Evolutionary conservation across 768 basidiomycete genomes (phyloP), one percentile per base, ranked within the genome.

Genomic region (Coprinopsis cinerea): DNA sequence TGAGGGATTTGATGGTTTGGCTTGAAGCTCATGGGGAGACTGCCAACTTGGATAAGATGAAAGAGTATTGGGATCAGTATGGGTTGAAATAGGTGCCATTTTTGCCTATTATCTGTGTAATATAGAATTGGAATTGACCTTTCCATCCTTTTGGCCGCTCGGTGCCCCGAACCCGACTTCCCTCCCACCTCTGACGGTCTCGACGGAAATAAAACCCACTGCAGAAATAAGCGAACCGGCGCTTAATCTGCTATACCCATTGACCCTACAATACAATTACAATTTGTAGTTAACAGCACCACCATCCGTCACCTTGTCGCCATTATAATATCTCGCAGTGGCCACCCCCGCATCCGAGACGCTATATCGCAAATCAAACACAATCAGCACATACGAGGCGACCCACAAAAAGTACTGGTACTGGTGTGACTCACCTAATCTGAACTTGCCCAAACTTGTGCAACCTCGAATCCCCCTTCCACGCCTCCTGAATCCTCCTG

Each of bases 1-100:
- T 98, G 83, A 68, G 78, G 52, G 90, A 97, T 62, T 68, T 99
- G 51, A 85, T 97, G 67, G 61, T 64, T 2, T 98, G 91, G 84
- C 67, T 97, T 55, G 77, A 86, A 61, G 68, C 73, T n/a, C 78
- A 81, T 50, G 86, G 81, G 0, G 75, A 79, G 61, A 62, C 69
- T 11, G 78, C 82, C 49, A 78, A 89, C 57, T 64, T 93, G 39
- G 72, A 67, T 47, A 70, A 67, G 27, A 92, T 97, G 92, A 72
- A 78, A 60, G 78, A 70, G 37, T 97, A 99, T 63, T 76, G 83
- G 71, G 70, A 82, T 44, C 62, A 76, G 57, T 93, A 85, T 61
- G 90, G 89, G 2, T 62, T 81, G 40, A 83, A 82, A 43, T 43
- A 43, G 24, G 41, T 43, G 36, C 15, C 15, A 7, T 15, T 32